These are phyloP conservation scores for Verticillium zaregamsianum DNA, from an alignment of 2,329 filamentous ascomycete genomes.

Conservation along the genomic window DNA sequence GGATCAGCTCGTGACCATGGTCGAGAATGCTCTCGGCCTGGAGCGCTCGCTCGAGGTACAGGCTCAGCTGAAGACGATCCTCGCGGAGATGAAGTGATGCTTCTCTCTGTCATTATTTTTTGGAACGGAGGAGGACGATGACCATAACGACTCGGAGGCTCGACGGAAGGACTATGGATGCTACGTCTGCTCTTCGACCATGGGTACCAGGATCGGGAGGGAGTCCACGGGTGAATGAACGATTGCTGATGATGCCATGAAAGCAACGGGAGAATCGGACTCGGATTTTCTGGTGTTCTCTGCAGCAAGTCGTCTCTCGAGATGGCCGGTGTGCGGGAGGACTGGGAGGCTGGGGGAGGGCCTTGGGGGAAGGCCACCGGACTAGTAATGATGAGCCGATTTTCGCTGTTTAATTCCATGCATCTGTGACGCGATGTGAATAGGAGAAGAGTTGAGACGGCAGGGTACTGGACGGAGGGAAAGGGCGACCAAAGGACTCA, in stretches of 20 bases:
- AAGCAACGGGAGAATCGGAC: neutral
- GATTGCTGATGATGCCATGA: neutral
- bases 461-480: no score
- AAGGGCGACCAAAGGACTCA: no score
- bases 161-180: neutral
- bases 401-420: no score
- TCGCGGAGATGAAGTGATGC: constrained; percentile 21
- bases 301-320: neutral
- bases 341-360: no score
- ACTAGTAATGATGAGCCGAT: no score
- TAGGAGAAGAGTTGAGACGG: no score
- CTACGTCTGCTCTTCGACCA: neutral
- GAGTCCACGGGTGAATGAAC: neutral
- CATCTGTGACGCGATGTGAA: no score
- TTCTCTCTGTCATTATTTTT: neutral
- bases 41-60: constrained; percentile 44
- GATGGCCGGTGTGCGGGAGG: no score
- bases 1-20: constrained; percentile 19
- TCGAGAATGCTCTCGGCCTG: constrained; percentile 27
- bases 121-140: neutral
- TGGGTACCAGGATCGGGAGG: neutral
- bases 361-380: no score
- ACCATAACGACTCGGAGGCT: neutral
- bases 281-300: neutral
- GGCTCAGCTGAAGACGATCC: constrained; percentile 33